Percentiles rank a stretch among this genome's conserved stretches.
phyloP scores from a whole-genome alignment of 176 grass and related monocot genomes.

The Lolium rigidum region DNA sequence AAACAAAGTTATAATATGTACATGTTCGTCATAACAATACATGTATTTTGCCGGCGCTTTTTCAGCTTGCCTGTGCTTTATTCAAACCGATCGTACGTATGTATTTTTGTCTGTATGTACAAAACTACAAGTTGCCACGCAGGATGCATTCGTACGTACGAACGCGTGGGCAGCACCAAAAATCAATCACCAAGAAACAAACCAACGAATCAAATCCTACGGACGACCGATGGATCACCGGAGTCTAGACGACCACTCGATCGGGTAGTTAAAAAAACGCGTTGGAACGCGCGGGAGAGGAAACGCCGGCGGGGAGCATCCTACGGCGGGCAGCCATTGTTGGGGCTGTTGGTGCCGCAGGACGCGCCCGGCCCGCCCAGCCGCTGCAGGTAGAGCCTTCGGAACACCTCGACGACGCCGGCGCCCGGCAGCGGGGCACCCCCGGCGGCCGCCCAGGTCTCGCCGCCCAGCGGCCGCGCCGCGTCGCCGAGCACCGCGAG shows the following conservation, averaged over 20 bases:
- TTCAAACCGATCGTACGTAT: background rate
- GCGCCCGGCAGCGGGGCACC: constrained; percentile 10
- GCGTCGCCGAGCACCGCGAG: constrained; percentile 27
- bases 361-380: constrained; percentile 45
- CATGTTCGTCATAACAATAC: background rate
- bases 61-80: background rate
- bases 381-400: constrained; percentile 52
- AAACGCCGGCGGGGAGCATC: background rate
- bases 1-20: background rate
- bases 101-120: background rate
- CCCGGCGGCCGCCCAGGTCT: constrained; percentile 2
- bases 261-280: background rate
- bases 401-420: constrained; percentile 42
- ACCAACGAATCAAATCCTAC: background rate
- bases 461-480: constrained; percentile 45
- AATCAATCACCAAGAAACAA: background rate
- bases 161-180: background rate
- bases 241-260: background rate
- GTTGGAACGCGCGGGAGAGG: background rate
- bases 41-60: background rate
- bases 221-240: background rate
- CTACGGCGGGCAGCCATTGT: constrained; percentile 51
- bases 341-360: constrained; percentile 58
- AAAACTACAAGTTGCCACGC: background rate
- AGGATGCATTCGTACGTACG: no score